Evolutionary conservation across 768 basidiomycete genomes (phyloP).

Genomic region (Leucocoprinus birnbaumii): DNA sequence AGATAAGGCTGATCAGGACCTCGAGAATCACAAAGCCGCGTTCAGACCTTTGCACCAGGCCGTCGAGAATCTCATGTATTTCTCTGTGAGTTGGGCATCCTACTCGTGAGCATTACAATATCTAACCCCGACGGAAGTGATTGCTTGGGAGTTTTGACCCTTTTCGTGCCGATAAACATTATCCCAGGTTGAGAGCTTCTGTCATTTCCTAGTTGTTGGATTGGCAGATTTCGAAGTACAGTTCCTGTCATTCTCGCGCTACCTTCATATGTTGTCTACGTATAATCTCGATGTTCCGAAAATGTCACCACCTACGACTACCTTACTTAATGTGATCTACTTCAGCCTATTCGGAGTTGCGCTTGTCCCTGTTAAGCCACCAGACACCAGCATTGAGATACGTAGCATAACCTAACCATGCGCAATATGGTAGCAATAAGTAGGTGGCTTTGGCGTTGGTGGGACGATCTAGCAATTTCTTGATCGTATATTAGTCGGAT

Average conservation of each 20-base stretch:
- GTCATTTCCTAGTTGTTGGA: too few species aligned
- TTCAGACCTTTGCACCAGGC: slow-evolving; percentile 43
- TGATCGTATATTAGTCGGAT: not conserved
- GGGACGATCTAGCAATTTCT: slow-evolving; percentile 50
- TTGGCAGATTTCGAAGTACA: too few species aligned
- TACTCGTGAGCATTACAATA: too few species aligned
- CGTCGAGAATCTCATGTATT: slow-evolving; percentile 35
- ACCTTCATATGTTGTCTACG: too few species aligned
- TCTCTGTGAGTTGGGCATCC: slow-evolving; percentile 29
- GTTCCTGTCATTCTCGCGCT: too few species aligned
- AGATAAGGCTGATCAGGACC: slow-evolving; percentile 17
- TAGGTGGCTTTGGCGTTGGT: slow-evolving; percentile 47
- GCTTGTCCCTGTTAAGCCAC: slow-evolving; percentile 41
- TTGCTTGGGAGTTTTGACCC: too few species aligned
- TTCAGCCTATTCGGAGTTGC: not conserved
- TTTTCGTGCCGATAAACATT: too few species aligned
- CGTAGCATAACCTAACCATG: slow-evolving; percentile 62
- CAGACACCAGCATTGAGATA: slow-evolving; percentile 69
- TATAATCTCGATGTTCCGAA: too few species aligned
- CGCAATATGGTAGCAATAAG: slow-evolving; percentile 62
- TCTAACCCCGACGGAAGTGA: too few species aligned
- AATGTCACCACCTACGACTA: too few species aligned
- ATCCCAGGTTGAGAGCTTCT: too few species aligned
- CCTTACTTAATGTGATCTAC: too few species aligned
- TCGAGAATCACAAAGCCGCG: slow-evolving; percentile 44